Percentiles rank a stretch among this genome's conserved stretches.
Evolutionary conservation across 2,329 filamentous ascomycete genomes (phyloP).

Genomic region (Alternaria consortialis): DNA sequence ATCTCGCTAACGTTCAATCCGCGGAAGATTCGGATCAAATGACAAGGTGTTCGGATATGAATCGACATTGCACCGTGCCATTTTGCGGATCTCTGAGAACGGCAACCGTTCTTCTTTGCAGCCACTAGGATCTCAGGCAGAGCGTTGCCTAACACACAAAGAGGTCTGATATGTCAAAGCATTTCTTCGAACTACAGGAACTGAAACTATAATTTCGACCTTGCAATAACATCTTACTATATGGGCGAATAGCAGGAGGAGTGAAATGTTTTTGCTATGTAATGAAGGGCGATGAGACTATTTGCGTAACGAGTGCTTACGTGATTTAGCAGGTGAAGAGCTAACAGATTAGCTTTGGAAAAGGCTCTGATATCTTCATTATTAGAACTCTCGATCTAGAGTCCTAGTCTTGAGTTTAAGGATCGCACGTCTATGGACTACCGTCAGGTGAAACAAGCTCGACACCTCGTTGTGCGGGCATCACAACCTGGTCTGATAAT

Average conservation of each 20-base stretch:
- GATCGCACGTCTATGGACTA: neutral
- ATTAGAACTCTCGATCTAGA: neutral
- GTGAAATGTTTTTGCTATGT: neutral
- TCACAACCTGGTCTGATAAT: neutral
- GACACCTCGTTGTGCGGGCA: conserved; percentile 1
- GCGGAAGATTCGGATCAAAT: conserved; percentile 4
- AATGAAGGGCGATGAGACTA: neutral
- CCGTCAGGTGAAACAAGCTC: neutral
- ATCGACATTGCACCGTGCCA: neutral
- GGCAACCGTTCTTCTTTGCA: neutral
- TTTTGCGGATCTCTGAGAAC: neutral
- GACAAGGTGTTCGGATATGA: neutral
- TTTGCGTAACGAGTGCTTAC: neutral
- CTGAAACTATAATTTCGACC: neutral
- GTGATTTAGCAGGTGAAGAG: neutral
- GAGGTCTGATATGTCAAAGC: neutral
- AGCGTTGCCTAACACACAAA: neutral
- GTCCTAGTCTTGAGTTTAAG: neutral
- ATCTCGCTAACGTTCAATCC: neutral
- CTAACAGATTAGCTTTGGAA: neutral
- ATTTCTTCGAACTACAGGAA: neutral
- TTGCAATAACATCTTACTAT: neutral
- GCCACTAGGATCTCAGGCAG: neutral
- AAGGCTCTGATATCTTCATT: neutral
- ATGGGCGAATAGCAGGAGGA: neutral